phyloP scores from a whole-genome alignment of 176 grass and related monocot species.

The Raddia guianensis region DNA sequence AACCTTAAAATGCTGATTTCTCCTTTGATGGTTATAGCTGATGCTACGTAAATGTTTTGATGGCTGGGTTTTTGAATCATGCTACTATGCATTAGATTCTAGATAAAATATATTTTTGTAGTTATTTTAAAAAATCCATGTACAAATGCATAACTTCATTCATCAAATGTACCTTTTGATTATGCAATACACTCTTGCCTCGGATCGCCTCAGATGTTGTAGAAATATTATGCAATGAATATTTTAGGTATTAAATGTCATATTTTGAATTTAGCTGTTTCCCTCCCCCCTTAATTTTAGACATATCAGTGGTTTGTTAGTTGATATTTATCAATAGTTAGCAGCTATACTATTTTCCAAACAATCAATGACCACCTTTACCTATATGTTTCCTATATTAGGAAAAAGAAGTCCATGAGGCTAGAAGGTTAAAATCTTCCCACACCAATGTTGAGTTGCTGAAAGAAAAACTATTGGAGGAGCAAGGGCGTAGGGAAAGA shows the following conservation, averaged over 20 bases:
- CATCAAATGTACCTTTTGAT: not conserved
- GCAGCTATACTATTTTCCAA: not conserved
- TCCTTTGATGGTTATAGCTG: conserved; percentile 38
- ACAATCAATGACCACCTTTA: conserved; percentile 27
- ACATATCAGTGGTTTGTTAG: conserved; percentile 4
- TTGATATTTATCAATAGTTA: not conserved
- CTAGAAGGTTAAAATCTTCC: conserved; percentile 82
- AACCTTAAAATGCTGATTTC: conserved; percentile 21
- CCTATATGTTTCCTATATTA: conserved; percentile 46
- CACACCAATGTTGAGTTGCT: conserved; percentile 81
- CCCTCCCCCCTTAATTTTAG: conserved; percentile 6
- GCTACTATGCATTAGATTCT: not conserved
- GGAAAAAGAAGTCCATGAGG: conserved; percentile 89
- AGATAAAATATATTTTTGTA: not conserved
- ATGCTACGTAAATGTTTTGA: conserved; percentile 36
- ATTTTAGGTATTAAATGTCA: not conserved
- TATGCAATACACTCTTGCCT: conserved; percentile 2
- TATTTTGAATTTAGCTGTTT: not conserved
- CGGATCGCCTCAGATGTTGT: not conserved
- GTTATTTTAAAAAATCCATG: conserved; percentile 19
- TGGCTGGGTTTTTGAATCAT: not conserved
- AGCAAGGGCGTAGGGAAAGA: conserved; percentile 71
- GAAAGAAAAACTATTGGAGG: conserved; percentile 92
- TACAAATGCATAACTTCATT: conserved; percentile 27
- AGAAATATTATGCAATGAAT: not conserved